Base-by-base conservation (phyloP, 1,284 basidiomycete genomes). In the Moesziomyces antarcticus region DNA sequence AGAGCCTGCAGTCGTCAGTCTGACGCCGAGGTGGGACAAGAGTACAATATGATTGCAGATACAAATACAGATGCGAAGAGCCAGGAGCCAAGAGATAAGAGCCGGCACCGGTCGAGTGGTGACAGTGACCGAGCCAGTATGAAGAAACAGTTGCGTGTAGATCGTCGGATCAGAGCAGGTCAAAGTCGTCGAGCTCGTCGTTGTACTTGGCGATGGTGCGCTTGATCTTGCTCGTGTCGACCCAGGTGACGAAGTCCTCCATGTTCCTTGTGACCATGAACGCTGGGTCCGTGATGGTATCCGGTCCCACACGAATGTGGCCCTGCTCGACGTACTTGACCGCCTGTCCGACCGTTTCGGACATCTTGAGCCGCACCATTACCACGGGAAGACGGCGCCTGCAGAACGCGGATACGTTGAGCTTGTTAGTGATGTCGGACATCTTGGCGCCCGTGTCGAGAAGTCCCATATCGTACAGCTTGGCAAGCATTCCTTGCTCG, bases 201-300 rank as follows among this genome's bases (percentile, higher is more conserved):
- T 98, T 99, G 88, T 99, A 99, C 73, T 88, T 87, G 90, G 96
- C 92, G 83, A 99, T 91, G 0, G 93, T 95, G 69, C 96, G 89
- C 89, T 97, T 98, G 85, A 98, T 89, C 85, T 96, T 97, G 75
- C 92, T 94, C 24, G 94, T 95, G 85, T 99, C 95, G 18, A 99
- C 94, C 97, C 97, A 99, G 21, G 97, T 98, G 49, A 99, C 94
- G 85, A 97, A 99, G 87, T 99, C 97, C 84, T 99, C 95, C 93
- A 97, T 95, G 78, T 94, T 93, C 48, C 84, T 74, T 24, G 95
- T 97, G 71, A 99, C 94, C 61, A 99, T 88, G 86, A 92, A 98
- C 1, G 96, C 97, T 2, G 97, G 97, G 85, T 99, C 97, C 0
- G 92, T 96, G 80, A 99, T 91, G 0, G 93, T 93, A 79, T 97